These are phyloP conservation scores for Solanum microdontum DNA, from an alignment of 257 asterid genomes.

Conservation along the genomic window DNA sequence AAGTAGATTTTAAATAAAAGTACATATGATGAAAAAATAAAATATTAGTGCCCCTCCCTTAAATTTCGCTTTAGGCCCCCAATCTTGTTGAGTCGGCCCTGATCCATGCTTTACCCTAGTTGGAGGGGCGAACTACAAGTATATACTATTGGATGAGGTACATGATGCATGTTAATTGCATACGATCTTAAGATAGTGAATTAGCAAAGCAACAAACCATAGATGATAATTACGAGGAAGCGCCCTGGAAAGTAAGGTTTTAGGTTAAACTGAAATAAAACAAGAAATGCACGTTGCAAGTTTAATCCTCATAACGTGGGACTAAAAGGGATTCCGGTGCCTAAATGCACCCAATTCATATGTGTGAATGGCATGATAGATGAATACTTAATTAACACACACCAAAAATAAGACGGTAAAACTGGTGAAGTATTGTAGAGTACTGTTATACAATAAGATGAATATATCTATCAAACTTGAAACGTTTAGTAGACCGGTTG, in stretches of 20 bases:
- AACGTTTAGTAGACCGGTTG: background rate
- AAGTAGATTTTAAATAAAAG: too few relatives aligned
- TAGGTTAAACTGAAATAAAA: background rate
- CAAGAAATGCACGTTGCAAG: background rate
- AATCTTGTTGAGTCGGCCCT: too few relatives aligned
- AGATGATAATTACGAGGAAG: background rate
- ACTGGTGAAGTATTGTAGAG: background rate
- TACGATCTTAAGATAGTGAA: background rate
- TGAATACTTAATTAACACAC: background rate
- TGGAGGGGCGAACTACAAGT: background rate
- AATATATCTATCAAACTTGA: background rate
- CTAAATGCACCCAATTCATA: background rate
- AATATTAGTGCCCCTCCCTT: too few relatives aligned
- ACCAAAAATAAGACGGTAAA: background rate
- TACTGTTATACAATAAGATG: background rate
- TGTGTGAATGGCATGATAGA: background rate
- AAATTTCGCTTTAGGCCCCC: too few relatives aligned
- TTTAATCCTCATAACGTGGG: background rate
- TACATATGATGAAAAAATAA: too few relatives aligned
- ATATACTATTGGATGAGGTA: background rate
- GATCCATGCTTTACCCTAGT: background rate
- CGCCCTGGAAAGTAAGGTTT: background rate
- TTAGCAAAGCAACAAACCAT: background rate
- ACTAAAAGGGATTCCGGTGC: background rate
- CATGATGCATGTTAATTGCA: background rate